A percentile compares a stretch with the other conserved stretches of the same genome.
phyloP scores from a whole-genome alignment of 1,284 basidiomycete species.

The Mycosarcoma mackinlayi region DNA sequence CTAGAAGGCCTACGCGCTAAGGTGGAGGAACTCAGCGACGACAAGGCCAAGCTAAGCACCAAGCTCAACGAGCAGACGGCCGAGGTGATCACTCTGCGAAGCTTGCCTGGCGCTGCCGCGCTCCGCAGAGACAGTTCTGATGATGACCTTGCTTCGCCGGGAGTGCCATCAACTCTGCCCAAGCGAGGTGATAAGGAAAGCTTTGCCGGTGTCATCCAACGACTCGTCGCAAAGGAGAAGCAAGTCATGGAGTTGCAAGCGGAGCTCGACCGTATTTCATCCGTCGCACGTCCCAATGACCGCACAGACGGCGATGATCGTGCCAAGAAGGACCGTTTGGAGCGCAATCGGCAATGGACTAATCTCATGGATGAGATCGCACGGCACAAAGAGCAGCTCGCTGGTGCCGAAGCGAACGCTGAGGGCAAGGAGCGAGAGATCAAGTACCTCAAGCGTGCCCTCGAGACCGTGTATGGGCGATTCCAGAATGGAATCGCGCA shows the following conservation, averaged over 20 bases:
- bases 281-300: slow-evolving; percentile 38
- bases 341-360: slow-evolving; percentile 82
- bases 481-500: slow-evolving; percentile 72
- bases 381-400: slow-evolving; percentile 76
- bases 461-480: slow-evolving; percentile 84
- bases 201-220: slow-evolving; percentile 81
- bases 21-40: slow-evolving; percentile 75
- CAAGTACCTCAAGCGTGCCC: slow-evolving; percentile 80
- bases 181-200: slow-evolving; percentile 69
- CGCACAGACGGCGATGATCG: slow-evolving; percentile 46
- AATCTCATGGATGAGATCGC: slow-evolving; percentile 81
- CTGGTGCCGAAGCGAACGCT: slow-evolving; percentile 73
- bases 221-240: slow-evolving; percentile 84
- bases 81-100: slow-evolving; percentile 76
- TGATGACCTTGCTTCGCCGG: slow-evolving; percentile 8
- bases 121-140: slow-evolving; percentile 24
- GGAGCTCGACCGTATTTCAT: slow-evolving; percentile 74
- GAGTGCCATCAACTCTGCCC: slow-evolving; percentile 29
- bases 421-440: slow-evolving; percentile 78
- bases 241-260: slow-evolving; percentile 79
- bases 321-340: slow-evolving; percentile 80
- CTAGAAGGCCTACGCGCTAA: slow-evolving; percentile 74
- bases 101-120: slow-evolving; percentile 69
- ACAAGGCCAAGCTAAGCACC: slow-evolving; percentile 74
- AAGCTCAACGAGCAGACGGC: slow-evolving; percentile 75